Conservation (phyloP, 2,329 filamentous ascomycete species). For the Mariannaea elegans region DNA sequence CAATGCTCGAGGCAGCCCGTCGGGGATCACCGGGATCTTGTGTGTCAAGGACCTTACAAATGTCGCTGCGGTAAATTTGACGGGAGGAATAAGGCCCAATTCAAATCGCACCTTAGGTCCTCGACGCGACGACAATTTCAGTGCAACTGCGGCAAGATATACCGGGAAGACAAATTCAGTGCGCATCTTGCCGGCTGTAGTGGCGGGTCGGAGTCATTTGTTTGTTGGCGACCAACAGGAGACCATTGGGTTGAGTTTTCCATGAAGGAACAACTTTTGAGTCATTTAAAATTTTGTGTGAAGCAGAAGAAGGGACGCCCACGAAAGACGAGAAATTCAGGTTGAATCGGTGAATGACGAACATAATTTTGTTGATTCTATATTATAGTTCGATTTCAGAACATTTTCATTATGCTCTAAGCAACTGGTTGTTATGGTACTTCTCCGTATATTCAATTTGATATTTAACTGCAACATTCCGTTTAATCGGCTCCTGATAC, state of each 20-base stretch:
- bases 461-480: no score
- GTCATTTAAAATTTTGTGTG: no score
- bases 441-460: no score
- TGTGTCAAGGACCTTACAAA: neutral
- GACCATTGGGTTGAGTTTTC: neutral
- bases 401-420: no score
- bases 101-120: neutral
- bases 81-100: neutral
- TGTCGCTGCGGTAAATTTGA: neutral
- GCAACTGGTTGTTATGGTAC: no score
- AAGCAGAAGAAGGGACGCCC: no score
- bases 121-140: neutral
- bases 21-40: neutral
- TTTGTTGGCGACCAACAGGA: neutral
- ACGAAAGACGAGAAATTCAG: no score
- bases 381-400: no score
- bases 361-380: no score
- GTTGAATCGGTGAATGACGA: no score
- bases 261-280: neutral
- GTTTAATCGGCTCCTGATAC: no score
- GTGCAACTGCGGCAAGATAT: constrained; percentile 5
- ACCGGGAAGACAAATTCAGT: neutral
- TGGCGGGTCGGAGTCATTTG: neutral
- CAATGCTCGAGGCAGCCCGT: no score
- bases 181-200: neutral